phyloP scores from a whole-genome alignment of 2,329 filamentous ascomycete species.

The Colletotrichum higginsianum region DNA sequence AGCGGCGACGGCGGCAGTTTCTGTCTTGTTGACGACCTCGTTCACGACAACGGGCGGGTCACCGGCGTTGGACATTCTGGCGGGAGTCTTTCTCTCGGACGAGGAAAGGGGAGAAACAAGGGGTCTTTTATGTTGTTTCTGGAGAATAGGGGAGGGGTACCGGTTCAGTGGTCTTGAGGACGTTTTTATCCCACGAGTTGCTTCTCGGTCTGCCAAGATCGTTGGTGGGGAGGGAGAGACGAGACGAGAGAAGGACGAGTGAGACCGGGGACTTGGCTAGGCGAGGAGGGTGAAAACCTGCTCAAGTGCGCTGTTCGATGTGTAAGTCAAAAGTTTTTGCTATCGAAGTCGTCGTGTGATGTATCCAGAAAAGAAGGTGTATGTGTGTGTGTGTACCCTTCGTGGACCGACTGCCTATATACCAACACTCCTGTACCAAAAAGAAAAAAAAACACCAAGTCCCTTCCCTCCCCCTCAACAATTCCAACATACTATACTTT shows the following conservation, averaged over 20 bases:
- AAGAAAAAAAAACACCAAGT: too few species aligned
- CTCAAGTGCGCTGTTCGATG: neutral
- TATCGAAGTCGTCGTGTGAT: conserved; percentile 14
- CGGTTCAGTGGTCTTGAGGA: neutral
- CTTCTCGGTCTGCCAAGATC: neutral
- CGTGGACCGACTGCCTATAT: neutral
- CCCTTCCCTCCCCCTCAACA: neutral
- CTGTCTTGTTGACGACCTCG: neutral
- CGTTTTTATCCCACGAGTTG: neutral
- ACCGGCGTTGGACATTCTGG: neutral
- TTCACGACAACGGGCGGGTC: neutral
- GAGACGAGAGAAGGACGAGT: too few species aligned
- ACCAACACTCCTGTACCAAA: neutral
- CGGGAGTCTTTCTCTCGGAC: neutral
- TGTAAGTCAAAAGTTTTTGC: neutral
- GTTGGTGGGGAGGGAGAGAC: neutral
- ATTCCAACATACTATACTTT: too few species aligned
- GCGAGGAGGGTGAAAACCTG: neutral
- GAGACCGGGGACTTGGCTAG: neutral
- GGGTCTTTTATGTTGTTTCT: neutral
- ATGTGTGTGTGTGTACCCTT: neutral
- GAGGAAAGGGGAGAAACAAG: neutral
- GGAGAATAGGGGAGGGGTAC: too few species aligned
- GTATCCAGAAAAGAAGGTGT: neutral
- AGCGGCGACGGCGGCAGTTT: neutral